Evolutionary conservation across 1,284 basidiomycete species (phyloP).

Genomic region (Kwoniella shivajii): DNA sequence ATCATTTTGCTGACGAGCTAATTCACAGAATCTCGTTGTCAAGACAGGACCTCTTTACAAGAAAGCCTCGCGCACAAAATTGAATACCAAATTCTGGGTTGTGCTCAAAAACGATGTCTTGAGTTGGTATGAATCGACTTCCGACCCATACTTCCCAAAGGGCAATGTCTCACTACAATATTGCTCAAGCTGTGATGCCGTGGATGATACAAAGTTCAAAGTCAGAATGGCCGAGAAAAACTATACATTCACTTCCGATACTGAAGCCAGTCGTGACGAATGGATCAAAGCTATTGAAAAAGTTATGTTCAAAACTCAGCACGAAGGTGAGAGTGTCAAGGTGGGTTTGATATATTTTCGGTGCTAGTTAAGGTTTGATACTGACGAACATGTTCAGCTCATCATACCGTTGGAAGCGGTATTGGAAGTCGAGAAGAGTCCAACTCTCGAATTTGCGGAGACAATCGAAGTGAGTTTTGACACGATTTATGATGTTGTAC

Average conservation of each 20-base stretch:
- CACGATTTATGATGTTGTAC: not conserved
- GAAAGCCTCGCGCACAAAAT: constrained; percentile 79
- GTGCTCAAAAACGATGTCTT: constrained; percentile 88
- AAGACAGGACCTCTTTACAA: constrained; percentile 84
- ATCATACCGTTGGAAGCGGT: constrained; percentile 90
- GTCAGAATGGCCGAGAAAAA: constrained; percentile 77
- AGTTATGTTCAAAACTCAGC: constrained; percentile 88
- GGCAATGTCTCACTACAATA: constrained; percentile 93
- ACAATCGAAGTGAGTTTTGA: constrained; percentile 68
- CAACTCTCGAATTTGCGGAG: constrained; percentile 89
- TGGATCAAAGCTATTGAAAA: constrained; percentile 93
- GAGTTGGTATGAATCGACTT: constrained; percentile 92
- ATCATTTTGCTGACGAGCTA: too few relatives aligned
- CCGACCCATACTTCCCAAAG: constrained; percentile 94
- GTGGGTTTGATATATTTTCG: too few relatives aligned
- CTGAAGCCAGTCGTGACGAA: constrained; percentile 75
- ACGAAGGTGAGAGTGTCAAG: constrained; percentile 92
- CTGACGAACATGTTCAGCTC: constrained; percentile 61
- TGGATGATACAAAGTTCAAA: constrained; percentile 72
- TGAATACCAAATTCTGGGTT: constrained; percentile 92
- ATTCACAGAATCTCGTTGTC: constrained; percentile 81
- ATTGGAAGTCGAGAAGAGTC: constrained; percentile 81
- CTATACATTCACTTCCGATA: constrained; percentile 73
- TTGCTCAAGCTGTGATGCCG: constrained; percentile 79
- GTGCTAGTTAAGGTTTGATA: too few relatives aligned